Evolutionary conservation across 2,329 filamentous ascomycete species (phyloP).

Genomic region (Curvularia eragrostidis): DNA sequence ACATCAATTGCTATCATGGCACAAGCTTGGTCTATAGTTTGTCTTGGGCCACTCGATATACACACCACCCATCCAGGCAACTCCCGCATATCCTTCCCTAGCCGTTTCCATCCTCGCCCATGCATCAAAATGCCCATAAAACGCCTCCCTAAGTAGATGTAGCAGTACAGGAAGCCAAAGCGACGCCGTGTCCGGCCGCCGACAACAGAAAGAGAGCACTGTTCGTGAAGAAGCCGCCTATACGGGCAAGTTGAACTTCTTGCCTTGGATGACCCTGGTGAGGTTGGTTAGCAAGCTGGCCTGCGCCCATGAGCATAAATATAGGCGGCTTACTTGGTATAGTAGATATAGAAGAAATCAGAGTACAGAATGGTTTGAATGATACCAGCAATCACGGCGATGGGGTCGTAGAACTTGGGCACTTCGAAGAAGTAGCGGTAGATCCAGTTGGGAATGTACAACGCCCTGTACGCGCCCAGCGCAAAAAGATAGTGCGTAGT

Average conservation of each 20-base stretch:
- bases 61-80: slow-evolving; percentile 1
- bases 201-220: slow-evolving; percentile 10
- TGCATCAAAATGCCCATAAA: slow-evolving; percentile 8
- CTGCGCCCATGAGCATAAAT: background rate
- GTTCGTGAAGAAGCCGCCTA: slow-evolving; percentile 34
- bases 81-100: background rate
- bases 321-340: slow-evolving; percentile 72
- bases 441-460: slow-evolving; percentile 99
- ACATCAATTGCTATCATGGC: slow-evolving; percentile 5
- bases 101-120: background rate
- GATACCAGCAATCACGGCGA: slow-evolving; percentile 86
- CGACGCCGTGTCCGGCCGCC: slow-evolving; percentile 12
- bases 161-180: slow-evolving; percentile 12
- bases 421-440: slow-evolving; percentile 84
- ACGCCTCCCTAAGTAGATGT: slow-evolving; percentile 14
- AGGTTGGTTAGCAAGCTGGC: background rate
- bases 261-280: slow-evolving; percentile 59
- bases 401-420: slow-evolving; percentile 74
- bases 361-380: slow-evolving; percentile 95
- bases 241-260: slow-evolving; percentile 62
- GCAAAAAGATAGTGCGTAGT: slow-evolving; percentile 98
- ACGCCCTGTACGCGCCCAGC: slow-evolving; percentile 84
- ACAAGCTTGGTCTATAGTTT: background rate
- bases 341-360: slow-evolving; percentile 99
- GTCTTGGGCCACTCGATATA: background rate